Percentiles rank a stretch among this genome's conserved stretches.
Evolutionary conservation across 2,329 filamentous ascomycete species (phyloP).

Genomic region (Sporothrix curviconia): DNA sequence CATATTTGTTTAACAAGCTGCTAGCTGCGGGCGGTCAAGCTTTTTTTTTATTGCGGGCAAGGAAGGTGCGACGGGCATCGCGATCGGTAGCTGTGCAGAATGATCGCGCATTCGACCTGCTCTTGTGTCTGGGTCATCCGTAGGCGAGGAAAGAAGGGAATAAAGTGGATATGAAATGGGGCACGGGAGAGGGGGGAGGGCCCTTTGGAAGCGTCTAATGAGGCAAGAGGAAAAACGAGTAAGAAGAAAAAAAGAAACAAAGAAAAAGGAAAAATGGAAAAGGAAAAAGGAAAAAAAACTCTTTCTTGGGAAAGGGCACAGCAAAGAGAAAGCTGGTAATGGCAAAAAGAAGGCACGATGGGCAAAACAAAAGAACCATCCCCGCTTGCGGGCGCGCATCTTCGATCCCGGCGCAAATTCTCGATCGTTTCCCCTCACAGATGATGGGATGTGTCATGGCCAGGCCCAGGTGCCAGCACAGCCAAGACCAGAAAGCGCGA

Average conservation of each 20-base stretch:
- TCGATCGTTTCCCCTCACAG: slow-evolving; percentile 2
- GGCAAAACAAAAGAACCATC: not conserved
- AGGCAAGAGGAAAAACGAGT: no score
- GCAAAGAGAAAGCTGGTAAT: not conserved
- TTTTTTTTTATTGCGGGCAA: not conserved
- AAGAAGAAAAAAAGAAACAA: not conserved
- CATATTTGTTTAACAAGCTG: not conserved
- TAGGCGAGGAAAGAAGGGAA: no score
- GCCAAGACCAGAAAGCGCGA: not conserved
- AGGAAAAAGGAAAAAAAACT: not conserved
- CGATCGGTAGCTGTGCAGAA: no score
- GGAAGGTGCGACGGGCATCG: not conserved
- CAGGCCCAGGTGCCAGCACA: not conserved
- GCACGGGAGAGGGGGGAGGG: not conserved
- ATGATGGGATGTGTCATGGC: slow-evolving; percentile 11
- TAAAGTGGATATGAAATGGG: slow-evolving; percentile 1
- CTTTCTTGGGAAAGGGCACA: not conserved
- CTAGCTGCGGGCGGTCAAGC: no score
- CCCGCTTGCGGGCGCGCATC: not conserved
- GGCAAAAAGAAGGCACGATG: not conserved
- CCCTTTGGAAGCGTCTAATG: no score
- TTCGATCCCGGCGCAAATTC: slow-evolving; percentile 13
- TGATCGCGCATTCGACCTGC: no score
- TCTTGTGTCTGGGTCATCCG: no score
- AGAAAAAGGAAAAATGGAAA: not conserved